phyloP scores from a whole-genome alignment of 2,329 filamentous ascomycete genomes.

The Sclerotinia subarctica region DNA sequence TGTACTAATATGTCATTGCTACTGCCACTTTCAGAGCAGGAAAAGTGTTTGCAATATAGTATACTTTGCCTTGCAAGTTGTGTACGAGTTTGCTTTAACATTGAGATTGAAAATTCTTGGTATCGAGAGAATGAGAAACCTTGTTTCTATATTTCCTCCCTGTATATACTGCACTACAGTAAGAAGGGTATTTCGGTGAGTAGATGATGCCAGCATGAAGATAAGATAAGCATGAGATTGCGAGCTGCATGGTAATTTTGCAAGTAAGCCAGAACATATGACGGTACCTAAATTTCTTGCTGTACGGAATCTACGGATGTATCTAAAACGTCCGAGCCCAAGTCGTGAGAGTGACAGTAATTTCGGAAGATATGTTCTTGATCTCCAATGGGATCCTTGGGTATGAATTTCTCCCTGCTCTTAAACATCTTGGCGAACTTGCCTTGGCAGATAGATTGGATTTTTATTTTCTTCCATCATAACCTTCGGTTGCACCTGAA shows the following conservation, averaged over 20 bases:
- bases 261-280: conserved; percentile 5
- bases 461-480: not conserved
- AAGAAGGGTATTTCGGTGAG: not conserved
- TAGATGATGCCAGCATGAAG: not conserved
- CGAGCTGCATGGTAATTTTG: not conserved
- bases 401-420: not conserved
- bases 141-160: not conserved
- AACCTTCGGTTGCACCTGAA: not conserved
- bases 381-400: conserved; percentile 5
- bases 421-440: not conserved
- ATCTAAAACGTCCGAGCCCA: not conserved
- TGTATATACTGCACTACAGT: not conserved
- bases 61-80: not conserved
- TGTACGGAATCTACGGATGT: not conserved
- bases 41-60: too few relatives aligned
- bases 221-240: conserved; percentile 1
- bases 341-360: conserved; percentile 1
- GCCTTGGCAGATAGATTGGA: not conserved
- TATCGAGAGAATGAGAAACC: not conserved
- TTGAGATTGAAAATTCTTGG: conserved; percentile 3
- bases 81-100: not conserved
- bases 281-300: not conserved
- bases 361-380: conserved; percentile 1
- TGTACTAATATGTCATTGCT: not conserved
- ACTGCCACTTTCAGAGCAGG: not conserved